Evolutionary conservation across 208 protist species (phyloP).

Genomic region (Leishmania lainsoni): DNA sequence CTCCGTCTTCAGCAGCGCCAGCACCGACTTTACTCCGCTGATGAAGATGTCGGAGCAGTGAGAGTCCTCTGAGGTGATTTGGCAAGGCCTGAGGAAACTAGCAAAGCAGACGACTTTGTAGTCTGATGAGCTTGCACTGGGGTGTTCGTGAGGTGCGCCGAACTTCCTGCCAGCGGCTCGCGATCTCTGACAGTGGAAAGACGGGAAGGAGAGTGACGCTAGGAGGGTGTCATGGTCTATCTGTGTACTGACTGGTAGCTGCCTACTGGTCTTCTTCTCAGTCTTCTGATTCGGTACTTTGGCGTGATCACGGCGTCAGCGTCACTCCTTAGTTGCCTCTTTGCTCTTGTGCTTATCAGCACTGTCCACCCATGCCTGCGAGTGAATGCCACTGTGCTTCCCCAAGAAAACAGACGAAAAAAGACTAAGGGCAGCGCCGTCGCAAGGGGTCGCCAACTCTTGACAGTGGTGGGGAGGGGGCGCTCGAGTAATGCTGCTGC

Average conservation of each 20-base stretch:
- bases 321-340: background rate
- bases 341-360: background rate
- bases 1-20: slow-evolving; percentile 38
- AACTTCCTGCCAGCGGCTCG: background rate
- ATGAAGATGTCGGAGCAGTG: slow-evolving; percentile 33
- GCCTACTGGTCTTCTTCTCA: background rate
- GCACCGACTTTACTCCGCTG: slow-evolving; percentile 33
- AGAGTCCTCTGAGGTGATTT: background rate
- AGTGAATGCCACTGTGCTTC: background rate
- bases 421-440: background rate
- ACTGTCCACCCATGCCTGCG: background rate
- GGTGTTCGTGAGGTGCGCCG: background rate
- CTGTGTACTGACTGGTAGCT: background rate
- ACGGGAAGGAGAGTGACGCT: no score
- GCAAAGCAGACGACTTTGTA: background rate
- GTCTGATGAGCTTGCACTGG: background rate
- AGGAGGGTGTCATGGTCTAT: background rate
- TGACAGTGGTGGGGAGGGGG: background rate
- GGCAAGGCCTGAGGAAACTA: background rate
- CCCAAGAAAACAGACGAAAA: background rate
- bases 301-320: background rate
- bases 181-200: background rate
- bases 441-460: background rate
- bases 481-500: background rate
- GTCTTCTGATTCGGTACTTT: background rate